Evolutionary conservation across 75 land plant genomes (phyloP).

Genomic region (Picea glauca): DNA sequence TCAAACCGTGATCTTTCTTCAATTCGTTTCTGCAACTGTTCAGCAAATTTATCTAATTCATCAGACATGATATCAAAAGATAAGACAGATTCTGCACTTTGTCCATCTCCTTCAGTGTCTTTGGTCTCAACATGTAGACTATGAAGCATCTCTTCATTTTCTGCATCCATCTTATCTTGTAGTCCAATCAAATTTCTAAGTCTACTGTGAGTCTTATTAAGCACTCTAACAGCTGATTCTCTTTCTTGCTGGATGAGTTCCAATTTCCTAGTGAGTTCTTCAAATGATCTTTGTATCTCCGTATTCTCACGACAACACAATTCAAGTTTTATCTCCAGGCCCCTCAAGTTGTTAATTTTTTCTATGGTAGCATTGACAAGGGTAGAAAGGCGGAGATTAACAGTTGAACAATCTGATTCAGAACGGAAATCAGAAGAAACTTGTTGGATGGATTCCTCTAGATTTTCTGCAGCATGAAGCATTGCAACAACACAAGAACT

Average conservation of each 20-base stretch:
- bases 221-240: slow-evolving; percentile 9
- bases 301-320: slow-evolving; percentile 12
- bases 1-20: slow-evolving; percentile 34
- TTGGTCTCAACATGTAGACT: not conserved
- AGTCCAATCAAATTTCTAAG: slow-evolving; percentile 20
- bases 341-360: slow-evolving; percentile 18
- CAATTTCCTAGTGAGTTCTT: slow-evolving; percentile 18
- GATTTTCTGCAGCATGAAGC: slow-evolving; percentile 27
- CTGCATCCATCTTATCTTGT: slow-evolving; percentile 3
- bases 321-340: slow-evolving; percentile 29
- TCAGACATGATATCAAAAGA: slow-evolving; percentile 13
- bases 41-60: slow-evolving; percentile 19
- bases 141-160: slow-evolving; percentile 7
- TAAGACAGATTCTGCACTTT: slow-evolving; percentile 3
- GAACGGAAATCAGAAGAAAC: not conserved
- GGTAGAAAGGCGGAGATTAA: slow-evolving; percentile 14
- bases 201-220: slow-evolving; percentile 23
- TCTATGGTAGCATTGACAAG: slow-evolving; percentile 31
- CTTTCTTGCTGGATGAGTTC: slow-evolving; percentile 16
- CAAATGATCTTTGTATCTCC: slow-evolving; percentile 12
- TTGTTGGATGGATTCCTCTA: slow-evolving; percentile 15
- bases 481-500: slow-evolving; percentile 10
- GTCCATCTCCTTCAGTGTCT: slow-evolving; percentile 3
- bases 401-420: slow-evolving; percentile 8
- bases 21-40: slow-evolving; percentile 18